Evolutionary conservation across 257 asterid genomes (phyloP), one percentile per base, ranked within the genome.

Genomic region (Ocimum tenuiflorum): DNA sequence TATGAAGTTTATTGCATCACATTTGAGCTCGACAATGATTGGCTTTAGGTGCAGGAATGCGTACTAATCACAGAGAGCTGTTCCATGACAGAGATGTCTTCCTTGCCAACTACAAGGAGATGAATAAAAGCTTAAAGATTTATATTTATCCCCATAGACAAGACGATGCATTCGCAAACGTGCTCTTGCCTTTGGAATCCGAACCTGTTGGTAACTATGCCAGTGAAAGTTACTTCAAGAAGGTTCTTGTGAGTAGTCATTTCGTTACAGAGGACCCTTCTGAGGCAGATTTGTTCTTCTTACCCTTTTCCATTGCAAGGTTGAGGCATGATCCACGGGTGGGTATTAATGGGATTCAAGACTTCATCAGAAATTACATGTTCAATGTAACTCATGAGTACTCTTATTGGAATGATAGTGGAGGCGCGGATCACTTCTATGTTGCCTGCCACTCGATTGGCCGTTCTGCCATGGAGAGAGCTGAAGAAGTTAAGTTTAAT

Each of bases 201-300:
- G 84, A 81, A 69, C 97, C 95, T 5, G 71, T 82, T 42, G 97
- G 97, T 63, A 91, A 91, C 81, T 91, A 91, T 61, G 97, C 95
- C n/a, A 88, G 95, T 60, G 97, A 91, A 75, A 88, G 96, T 71
- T 91, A 88, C 83, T 91, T 91, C 86, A 88, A 91, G 68, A 91
- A 88, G 79, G 84, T 65, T 71, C 91, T 91, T 20, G 4, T 66
- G 62, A 70, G 61, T 58, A 86, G 97, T 78, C 97, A 91, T 83
- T 91, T 91, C 64, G 35, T 79, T 45, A 91, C 96, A 0, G 70
- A 24, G 38, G 85, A 86, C 53, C 88, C 95, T 49, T 74, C 74
- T 41, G 33, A 75, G 54, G 96, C 95, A 8, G 88, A 88, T 80
- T 87, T 91, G 66, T 91, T 86, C 86, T 88, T 78, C 68, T 71